These are phyloP conservation scores for Aegilops speltoides DNA, from an alignment of 176 grass and related monocot species.

Conservation along the genomic window DNA sequence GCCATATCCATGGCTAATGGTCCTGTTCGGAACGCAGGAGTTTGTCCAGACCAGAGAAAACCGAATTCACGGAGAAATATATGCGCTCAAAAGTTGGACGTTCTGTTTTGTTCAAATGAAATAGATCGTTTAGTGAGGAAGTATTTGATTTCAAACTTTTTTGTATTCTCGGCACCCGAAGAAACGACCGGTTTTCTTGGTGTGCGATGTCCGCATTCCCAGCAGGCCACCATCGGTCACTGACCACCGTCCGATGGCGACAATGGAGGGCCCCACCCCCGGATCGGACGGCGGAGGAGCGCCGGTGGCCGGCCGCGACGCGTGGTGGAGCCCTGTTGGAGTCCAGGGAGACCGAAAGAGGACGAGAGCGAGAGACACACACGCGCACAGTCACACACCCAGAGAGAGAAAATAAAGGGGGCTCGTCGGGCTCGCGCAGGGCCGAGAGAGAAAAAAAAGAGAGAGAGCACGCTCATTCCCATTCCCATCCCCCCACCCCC, in stretches of 20 bases:
- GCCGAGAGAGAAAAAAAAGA: background rate
- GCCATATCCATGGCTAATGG: too few relatives aligned
- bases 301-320: background rate
- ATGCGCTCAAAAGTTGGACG: too few relatives aligned
- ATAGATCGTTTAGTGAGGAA: too few relatives aligned
- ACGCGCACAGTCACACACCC: background rate
- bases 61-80: too few relatives aligned
- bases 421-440: background rate
- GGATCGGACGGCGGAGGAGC: background rate
- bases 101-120: too few relatives aligned
- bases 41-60: too few relatives aligned
- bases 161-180: too few relatives aligned
- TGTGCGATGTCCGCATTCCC: too few relatives aligned
- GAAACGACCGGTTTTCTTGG: too few relatives aligned
- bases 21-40: too few relatives aligned
- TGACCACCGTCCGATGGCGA: background rate
- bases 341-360: background rate
- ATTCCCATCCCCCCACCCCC: background rate
- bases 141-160: too few relatives aligned
- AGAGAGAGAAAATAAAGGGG: background rate
- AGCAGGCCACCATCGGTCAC: background rate
- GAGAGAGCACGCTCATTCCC: background rate
- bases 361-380: background rate
- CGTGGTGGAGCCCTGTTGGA: background rate
- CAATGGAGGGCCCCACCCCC: background rate